These are phyloP conservation scores for Solanum dulcamara DNA, from an alignment of 257 asterid genomes.

Conservation along the genomic window DNA sequence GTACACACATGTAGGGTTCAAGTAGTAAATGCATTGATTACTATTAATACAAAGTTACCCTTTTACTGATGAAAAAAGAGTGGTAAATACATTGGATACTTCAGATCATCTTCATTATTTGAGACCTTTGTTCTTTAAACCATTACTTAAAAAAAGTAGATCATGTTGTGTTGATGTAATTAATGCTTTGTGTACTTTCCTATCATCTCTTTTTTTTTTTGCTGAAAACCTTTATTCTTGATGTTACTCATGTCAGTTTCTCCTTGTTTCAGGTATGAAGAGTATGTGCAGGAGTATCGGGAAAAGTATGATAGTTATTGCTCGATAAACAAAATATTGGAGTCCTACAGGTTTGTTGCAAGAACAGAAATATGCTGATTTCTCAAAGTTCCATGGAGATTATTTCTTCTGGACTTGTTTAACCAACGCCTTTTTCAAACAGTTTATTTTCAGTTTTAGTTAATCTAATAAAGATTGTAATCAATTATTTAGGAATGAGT, in stretches of 20 bases:
- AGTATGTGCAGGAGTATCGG: slow-evolving; percentile 74
- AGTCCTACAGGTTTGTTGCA: slow-evolving; percentile 58
- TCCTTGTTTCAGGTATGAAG: slow-evolving; percentile 45
- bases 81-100: background rate
- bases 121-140: background rate
- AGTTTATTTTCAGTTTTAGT: background rate
- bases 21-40: background rate
- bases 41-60: background rate
- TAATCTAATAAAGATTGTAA: background rate
- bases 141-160: background rate
- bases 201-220: background rate
- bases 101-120: background rate
- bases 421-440: background rate
- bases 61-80: background rate
- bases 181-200: background rate
- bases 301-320: slow-evolving; percentile 68
- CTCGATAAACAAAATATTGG: slow-evolving; percentile 57
- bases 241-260: slow-evolving; percentile 1
- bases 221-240: slow-evolving; percentile 5
- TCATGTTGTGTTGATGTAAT: background rate
- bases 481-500: slow-evolving; percentile 45
- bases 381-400: background rate
- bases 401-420: background rate
- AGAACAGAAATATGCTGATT: background rate
- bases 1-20: background rate